These are phyloP conservation scores for Jimgerdemannia flammicorona DNA, from an alignment of 192 early-diverging fungal species.

Conservation along the genomic window DNA sequence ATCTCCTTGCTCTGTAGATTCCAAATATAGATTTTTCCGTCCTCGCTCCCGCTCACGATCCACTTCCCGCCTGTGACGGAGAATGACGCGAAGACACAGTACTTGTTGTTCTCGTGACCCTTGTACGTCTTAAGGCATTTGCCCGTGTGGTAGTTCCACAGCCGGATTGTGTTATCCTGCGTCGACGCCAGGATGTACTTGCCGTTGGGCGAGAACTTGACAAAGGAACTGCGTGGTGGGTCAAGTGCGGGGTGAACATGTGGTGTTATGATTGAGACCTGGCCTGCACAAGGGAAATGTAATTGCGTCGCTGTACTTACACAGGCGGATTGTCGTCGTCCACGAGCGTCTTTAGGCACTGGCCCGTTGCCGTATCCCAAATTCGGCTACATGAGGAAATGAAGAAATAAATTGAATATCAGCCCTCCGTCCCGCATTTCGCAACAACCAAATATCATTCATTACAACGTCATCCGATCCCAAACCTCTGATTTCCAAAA, in stretches of 20 bases:
- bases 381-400: conserved; percentile 80
- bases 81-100: conserved; percentile 93
- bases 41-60: conserved; percentile 96
- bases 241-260: too few relatives aligned
- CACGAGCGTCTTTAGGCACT: conserved; percentile 95
- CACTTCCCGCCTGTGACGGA: conserved; percentile 90
- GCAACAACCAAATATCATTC: too few relatives aligned
- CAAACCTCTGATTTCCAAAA: too few relatives aligned
- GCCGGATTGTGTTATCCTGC: conserved; percentile 86
- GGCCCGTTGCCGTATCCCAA: conserved; percentile 97
- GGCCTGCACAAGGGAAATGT: background rate
- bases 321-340: conserved; percentile 95
- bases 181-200: conserved; percentile 97
- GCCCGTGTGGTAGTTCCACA: conserved; percentile 93
- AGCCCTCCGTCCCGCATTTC: too few relatives aligned
- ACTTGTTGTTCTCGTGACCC: conserved; percentile 88
- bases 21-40: conserved; percentile 95
- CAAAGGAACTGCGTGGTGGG: conserved; percentile 68
- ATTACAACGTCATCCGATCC: too few relatives aligned
- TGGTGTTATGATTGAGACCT: too few relatives aligned
- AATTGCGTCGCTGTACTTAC: conserved; percentile 37
- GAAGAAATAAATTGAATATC: background rate
- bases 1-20: conserved; percentile 94
- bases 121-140: conserved; percentile 95
- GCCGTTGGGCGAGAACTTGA: conserved; percentile 98